Conservation (phyloP, 805 yeast species). For the Pichia cabralensis region DNA sequence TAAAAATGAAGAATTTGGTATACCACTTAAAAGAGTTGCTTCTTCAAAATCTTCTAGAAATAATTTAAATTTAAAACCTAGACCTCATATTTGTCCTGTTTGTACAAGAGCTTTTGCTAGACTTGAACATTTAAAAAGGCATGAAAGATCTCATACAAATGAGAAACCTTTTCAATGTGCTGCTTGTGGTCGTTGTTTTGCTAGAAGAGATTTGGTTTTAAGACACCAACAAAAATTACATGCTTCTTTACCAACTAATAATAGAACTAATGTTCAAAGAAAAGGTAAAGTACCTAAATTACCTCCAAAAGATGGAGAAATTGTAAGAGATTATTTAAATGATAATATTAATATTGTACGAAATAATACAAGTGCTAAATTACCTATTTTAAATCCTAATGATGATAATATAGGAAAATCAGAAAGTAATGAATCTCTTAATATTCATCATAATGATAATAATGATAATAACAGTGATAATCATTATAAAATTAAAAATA, state of each 20-base stretch:
- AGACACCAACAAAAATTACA: constrained; percentile 95
- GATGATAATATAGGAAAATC: neutral
- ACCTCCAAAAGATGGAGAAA: constrained; percentile 22
- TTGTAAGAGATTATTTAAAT: constrained; percentile 28
- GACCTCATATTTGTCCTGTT: constrained; percentile 83
- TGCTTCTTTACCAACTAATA: constrained; percentile 36
- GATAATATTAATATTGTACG: constrained; percentile 43
- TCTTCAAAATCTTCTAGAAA: constrained; percentile 38
- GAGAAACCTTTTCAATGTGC: constrained; percentile 96
- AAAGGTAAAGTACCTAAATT: constrained; percentile 18
- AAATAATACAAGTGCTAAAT: constrained; percentile 42
- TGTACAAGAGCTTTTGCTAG: constrained; percentile 96
- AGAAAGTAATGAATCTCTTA: neutral
- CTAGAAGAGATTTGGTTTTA: constrained; percentile 76
- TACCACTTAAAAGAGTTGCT: constrained; percentile 6
- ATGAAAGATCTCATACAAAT: constrained; percentile 88
- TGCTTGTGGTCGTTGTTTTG: constrained; percentile 92
- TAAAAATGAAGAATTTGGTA: constrained; percentile 2
- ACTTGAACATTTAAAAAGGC: constrained; percentile 87
- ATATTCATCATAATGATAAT: neutral
- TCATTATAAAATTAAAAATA: constrained; percentile 3
- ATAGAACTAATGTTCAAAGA: constrained; percentile 24
- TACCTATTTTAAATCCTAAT: constrained; percentile 26
- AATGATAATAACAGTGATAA: neutral
- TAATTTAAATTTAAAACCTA: constrained; percentile 79